A percentile compares a stretch with the other conserved stretches of the same genome.
Conservation (phyloP, 176 grass and related monocot genomes). For the Aegilops bicornis region DNA sequence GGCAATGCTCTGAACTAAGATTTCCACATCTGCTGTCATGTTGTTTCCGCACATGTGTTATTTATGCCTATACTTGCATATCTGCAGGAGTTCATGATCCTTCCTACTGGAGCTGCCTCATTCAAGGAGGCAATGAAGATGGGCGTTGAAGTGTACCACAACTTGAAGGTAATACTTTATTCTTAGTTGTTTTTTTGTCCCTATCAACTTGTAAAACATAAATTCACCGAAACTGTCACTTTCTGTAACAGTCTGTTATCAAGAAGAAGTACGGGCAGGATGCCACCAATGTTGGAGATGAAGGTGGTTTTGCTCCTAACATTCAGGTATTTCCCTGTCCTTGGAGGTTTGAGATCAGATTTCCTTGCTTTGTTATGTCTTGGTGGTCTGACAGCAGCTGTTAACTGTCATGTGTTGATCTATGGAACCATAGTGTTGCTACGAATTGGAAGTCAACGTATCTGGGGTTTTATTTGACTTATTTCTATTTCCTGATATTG, state of each 20-base stretch:
- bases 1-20: slow-evolving; percentile 28
- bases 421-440: background rate
- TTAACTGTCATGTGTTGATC: background rate
- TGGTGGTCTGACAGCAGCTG: background rate
- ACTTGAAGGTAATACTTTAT: slow-evolving; percentile 63
- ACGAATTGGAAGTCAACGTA: background rate
- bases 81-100: slow-evolving; percentile 94
- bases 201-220: background rate
- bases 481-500: background rate
- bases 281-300: slow-evolving; percentile 96
- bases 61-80: background rate
- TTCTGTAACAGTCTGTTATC: slow-evolving; percentile 63
- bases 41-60: background rate
- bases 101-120: slow-evolving; percentile 72
- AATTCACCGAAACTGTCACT: background rate
- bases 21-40: background rate
- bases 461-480: background rate
- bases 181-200: no score
- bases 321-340: slow-evolving; percentile 61
- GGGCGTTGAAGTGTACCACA: slow-evolving; percentile 96
- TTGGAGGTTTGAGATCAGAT: background rate
- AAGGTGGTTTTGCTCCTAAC: slow-evolving; percentile 99
- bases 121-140: slow-evolving; percentile 99
- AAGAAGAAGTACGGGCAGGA: slow-evolving; percentile 99
- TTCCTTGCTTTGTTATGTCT: background rate